Conservation (phyloP, 768 basidiomycete genomes). For the Serendipita sp. region DNA sequence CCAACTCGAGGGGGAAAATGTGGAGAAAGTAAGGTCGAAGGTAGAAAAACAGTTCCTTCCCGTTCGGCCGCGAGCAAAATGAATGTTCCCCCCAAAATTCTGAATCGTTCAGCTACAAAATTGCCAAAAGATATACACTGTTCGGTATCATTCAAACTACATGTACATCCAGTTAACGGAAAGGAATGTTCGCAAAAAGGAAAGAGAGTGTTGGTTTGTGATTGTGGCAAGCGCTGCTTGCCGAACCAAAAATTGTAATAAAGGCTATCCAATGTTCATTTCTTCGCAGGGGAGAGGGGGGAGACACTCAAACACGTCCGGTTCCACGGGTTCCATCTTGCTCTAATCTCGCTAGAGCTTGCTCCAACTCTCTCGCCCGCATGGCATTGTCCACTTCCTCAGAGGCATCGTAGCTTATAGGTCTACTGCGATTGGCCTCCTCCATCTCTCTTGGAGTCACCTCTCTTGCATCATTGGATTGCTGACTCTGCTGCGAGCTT, state of each 20-base stretch:
- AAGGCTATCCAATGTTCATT: too few relatives aligned
- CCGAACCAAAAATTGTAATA: not conserved
- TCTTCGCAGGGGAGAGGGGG: too few relatives aligned
- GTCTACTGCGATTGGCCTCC: constrained; percentile 20
- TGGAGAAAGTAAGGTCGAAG: not conserved
- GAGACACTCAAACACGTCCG: too few relatives aligned
- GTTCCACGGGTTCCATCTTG: too few relatives aligned
- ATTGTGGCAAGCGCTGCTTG: not conserved
- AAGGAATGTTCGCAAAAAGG: too few relatives aligned
- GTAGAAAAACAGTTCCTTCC: not conserved
- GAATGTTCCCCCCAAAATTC: not conserved
- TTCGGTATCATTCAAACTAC: not conserved
- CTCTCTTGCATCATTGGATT: not conserved
- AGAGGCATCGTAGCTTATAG: constrained; percentile 47
- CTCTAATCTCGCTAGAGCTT: constrained; percentile 33
- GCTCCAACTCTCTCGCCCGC: constrained; percentile 36
- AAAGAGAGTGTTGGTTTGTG: not conserved
- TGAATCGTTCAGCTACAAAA: not conserved
- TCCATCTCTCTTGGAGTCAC: constrained; percentile 14
- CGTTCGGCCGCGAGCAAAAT: not conserved
- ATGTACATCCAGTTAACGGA: not conserved
- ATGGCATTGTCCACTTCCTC: constrained; percentile 38
- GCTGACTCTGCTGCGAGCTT: not conserved
- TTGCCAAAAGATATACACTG: not conserved
- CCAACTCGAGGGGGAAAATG: not conserved